These are phyloP conservation scores for Mycena belliarum DNA, from an alignment of 768 basidiomycete species.

Conservation along the genomic window DNA sequence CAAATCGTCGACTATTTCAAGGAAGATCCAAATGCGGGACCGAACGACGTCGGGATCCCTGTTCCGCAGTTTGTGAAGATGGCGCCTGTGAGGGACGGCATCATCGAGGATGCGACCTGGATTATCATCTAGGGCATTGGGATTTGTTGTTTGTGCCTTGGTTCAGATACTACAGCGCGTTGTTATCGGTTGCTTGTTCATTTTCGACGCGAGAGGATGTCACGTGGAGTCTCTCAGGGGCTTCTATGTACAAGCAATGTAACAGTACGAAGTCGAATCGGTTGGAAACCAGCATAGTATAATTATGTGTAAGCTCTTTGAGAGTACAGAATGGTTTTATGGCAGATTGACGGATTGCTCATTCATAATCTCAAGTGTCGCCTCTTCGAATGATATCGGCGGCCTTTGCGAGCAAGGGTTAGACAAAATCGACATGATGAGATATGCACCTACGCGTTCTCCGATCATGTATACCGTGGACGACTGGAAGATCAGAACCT, in stretches of 20 bases:
- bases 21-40: not conserved
- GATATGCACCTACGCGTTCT: conserved; percentile 24
- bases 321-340: no score
- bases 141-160: not conserved
- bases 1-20: not conserved
- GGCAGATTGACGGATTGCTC: not conserved
- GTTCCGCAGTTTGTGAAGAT: not conserved
- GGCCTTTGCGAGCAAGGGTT: conserved; percentile 2
- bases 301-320: no score
- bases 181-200: not conserved
- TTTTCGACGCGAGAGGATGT: not conserved
- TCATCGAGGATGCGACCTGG: not conserved
- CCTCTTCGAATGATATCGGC: conserved; percentile 20
- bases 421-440: not conserved
- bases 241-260: no score
- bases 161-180: not conserved
- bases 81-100: not conserved
- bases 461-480: conserved; percentile 34
- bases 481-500: conserved; percentile 7
- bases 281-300: no score
- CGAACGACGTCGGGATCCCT: not conserved
- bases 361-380: not conserved
- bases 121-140: not conserved
- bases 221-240: no score
- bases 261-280: no score